Base-by-base conservation (phyloP, 352 stramenopile genomes). In the Phytophthora tentaculata region DNA sequence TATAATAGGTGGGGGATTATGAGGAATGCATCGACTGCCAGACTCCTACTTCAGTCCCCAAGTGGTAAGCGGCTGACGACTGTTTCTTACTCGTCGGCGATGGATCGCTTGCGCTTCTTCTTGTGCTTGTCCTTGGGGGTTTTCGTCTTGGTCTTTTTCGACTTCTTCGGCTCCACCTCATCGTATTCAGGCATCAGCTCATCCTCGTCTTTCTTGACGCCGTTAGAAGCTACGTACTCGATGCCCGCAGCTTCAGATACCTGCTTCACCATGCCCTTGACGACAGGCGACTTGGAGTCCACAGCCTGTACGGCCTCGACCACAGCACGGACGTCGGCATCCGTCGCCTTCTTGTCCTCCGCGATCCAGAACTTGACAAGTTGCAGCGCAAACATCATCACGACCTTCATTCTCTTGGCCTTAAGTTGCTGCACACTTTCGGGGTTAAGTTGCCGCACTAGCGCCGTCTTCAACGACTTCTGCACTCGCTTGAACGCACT, bases 341-440 rank as follows among this genome's bases (percentile, higher is more conserved):
- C 44, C 19, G 41, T 63, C 17, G 57, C 39, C 54, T 79, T 74
- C 35, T 69, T 71, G 22, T 67, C 41, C 39, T 58, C 22, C 1
- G 61, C 41, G 39, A 66, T 47, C 74, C 85, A 91, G 32, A 80
- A 76, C 65, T 91, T 89, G 45, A 92, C 78, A 6, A 95, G 60
- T 55, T 92, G 83, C 51, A 91, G 62, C 37, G 79, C 78, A 61
- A 81, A 94, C 64, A 76, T 76, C 44, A 93, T 61, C 19, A 87
- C 82, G 20, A 85, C 58, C 76, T 93, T 94, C 58, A 95, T 67
- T 14, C 83, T 84, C 78, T 94, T 95, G n/a, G 86, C 64, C 66
- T 90, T 91, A 45, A 88, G 68, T 44, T 89, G 74, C 61, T 80
- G 63, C 43, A 74, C 67, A 44, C 32, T 76, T 64, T 83, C 69